Conservation (phyloP, 1,284 basidiomycete genomes). For the Microbotryum silenes-acaulis region DNA sequence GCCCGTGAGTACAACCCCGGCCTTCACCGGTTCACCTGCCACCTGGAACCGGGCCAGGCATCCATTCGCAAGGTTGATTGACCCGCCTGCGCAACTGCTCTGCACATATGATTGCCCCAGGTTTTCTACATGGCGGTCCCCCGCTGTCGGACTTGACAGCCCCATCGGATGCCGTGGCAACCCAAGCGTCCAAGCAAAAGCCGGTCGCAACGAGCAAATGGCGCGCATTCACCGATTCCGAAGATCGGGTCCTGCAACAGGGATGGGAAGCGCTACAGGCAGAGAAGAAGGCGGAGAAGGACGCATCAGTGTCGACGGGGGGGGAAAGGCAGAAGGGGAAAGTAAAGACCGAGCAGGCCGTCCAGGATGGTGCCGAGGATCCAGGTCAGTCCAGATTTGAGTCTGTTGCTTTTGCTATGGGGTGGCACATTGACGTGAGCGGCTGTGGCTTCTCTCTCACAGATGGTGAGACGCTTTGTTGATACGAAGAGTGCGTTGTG, state of each 20-base stretch:
- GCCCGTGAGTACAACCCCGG: neutral
- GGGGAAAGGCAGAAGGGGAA: slow-evolving; percentile 6
- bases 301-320: neutral
- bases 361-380: slow-evolving; percentile 12
- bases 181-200: slow-evolving; percentile 2
- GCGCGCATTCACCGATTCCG: slow-evolving; percentile 34
- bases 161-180: slow-evolving; percentile 10
- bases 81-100: neutral
- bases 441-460: too few relatives aligned
- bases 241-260: slow-evolving; percentile 26
- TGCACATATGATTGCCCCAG: neutral
- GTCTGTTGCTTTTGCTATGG: neutral
- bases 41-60: neutral
- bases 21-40: neutral
- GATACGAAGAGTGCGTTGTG: neutral
- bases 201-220: slow-evolving; percentile 24
- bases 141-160: slow-evolving; percentile 26
- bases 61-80: too few relatives aligned
- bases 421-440: too few relatives aligned
- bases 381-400: neutral
- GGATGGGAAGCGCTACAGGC: slow-evolving; percentile 22
- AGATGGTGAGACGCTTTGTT: neutral
- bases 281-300: slow-evolving; percentile 11
- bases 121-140: slow-evolving; percentile 27
- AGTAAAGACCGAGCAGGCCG: slow-evolving; percentile 5